A percentile compares a stretch with the other conserved stretches of the same genome.
phyloP scores from a whole-genome alignment of 257 asterid species.

The Petrea volubilis region DNA sequence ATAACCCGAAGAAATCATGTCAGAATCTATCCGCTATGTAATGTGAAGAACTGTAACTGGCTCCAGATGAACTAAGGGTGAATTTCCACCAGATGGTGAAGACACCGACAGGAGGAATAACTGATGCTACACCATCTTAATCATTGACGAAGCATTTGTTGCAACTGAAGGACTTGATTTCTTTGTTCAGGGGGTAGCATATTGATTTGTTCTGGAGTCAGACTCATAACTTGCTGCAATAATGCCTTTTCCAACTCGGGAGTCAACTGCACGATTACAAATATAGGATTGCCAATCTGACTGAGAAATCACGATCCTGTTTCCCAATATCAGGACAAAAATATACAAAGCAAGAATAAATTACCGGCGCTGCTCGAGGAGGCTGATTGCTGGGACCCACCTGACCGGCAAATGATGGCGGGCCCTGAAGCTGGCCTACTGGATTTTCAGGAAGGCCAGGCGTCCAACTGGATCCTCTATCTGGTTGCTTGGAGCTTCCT shows the following conservation, averaged over 20 bases:
- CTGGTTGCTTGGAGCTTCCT: conserved; percentile 72
- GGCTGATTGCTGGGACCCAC: conserved; percentile 72
- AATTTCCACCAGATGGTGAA: neutral
- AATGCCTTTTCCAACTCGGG: conserved; percentile 89
- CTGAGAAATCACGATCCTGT: neutral
- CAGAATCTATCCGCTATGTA: neutral
- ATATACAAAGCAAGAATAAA: conserved; percentile 10
- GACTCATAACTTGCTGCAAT: conserved; percentile 92
- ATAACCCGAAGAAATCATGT: neutral
- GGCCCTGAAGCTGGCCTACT: conserved; percentile 58
- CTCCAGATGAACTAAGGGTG: neutral
- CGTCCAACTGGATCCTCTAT: conserved; percentile 62
- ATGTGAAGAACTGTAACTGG: conserved; percentile 5
- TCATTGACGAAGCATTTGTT: conserved; percentile 83
- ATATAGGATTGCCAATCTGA: neutral
- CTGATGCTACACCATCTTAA: conserved; percentile 1
- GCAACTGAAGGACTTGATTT: conserved; percentile 88
- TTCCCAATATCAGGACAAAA: neutral
- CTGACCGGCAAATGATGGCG: conserved; percentile 55
- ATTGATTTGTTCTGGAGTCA: conserved; percentile 87
- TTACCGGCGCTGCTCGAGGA: conserved; percentile 61
- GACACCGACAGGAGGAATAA: neutral
- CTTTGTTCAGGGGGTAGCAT: conserved; percentile 87
- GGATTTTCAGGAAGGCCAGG: conserved; percentile 58
- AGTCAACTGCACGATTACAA: conserved; percentile 56